Base-by-base conservation (phyloP, 805 yeast genomes). In the Alloascoidea hylecoeti region DNA sequence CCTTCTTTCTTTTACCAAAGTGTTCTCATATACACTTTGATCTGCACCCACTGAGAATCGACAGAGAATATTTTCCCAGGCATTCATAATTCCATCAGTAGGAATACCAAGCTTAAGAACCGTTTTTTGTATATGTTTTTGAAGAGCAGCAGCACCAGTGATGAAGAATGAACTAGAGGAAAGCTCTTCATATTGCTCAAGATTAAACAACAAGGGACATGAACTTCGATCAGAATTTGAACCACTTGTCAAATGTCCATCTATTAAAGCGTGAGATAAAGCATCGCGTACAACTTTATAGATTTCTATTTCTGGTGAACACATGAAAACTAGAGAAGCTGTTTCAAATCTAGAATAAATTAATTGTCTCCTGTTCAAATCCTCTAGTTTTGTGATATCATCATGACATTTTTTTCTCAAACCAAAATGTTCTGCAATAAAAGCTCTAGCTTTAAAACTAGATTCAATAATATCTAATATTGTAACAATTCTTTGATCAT, bases 131-230 rank as follows among this genome's bases (percentile, higher is more conserved):
- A 80, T 56, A 41, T 74, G 69, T 50, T 80, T 79, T 49, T 81
- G 86, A 27, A 79, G 63, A 0, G 94, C 86, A 18, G 78, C 75
- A 16, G 77, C 66, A 18, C 92, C 88, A 1, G 83, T 74, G 33
- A 78, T 70, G 2, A 76, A 68, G 16, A 60, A 57, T 15, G 64
- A 69, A 43, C 78, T 86, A 4, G 68, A 55, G 2, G 76, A 68
- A 16, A 60, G 57, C 15, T 64, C 69, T 5, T 46, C 44, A 33
- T 65, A 64, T 16, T 74, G 59, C 0, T 53, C 60, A 3, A 51
- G 37, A 40, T 70, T 67, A 12, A 44, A 45, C 16, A 49, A 38
- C 34, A 48, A 44, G 3, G 49, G 43, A 46, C 48, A 46, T 15
- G 18, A 15, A 23, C n/a, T 9, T 9, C 9, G 13, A 9, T 23